Base-by-base conservation (phyloP, 306 rosid genomes). In the Fagus crenata region DNA sequence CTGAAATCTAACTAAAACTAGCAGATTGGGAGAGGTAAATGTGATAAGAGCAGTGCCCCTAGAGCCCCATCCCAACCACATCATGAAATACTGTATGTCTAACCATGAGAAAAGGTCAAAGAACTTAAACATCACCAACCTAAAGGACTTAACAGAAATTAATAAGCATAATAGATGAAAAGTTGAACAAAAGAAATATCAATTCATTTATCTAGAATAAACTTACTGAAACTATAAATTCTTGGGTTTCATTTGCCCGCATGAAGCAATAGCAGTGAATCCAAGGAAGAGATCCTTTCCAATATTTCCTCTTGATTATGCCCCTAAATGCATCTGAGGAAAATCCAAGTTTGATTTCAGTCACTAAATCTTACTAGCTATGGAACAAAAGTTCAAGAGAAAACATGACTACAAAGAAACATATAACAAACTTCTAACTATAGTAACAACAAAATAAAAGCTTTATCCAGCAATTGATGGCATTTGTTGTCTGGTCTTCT, bases 231-330 rank as follows among this genome's bases (percentile, higher is more conserved):
- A 84, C 61, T 60, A 92, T 87, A 72, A 78, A 81, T 67, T 89
- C 92, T 43, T 84, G 91, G 39, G 89, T 86, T 87, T 95, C 97
- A 85, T 76, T 82, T 40, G 98, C 96, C 71, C 91, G 88, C 18
- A 92, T 92, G 86, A 95, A 95, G 85, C 96, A 92, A 83, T 92
- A 95, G 77, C 97, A 95, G 79, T 95, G 98, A 76, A 95, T 85
- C 93, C 85, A 86, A 75, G 98, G 98, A 56, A 92, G 96, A 79
- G 71, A 71, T 51, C 91, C 97, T 77, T 70, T 89, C 98, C 97
- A 90, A 84, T 79, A 85, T 76, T 85, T 87, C 81, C 81, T 92
- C 78, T 59, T 84, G 83, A 87, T 84, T 84, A 83, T 51, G 61
- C 90, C 89, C 77, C 79, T 87, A 81, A 92, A 95, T 73, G 88